These are phyloP conservation scores for Datura wrightii DNA, from an alignment of 257 asterid species.

Conservation along the genomic window DNA sequence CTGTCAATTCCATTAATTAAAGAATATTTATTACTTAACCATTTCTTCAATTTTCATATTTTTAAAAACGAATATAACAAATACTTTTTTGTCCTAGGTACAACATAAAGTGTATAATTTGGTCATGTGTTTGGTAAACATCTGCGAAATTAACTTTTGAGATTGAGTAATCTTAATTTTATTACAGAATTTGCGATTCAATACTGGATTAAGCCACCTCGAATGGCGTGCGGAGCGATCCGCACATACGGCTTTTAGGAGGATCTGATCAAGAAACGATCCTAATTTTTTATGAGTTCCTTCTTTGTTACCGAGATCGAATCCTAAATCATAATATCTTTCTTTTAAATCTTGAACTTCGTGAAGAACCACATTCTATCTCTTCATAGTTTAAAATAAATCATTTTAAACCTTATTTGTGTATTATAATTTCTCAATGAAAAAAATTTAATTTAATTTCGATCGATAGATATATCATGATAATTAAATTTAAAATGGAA, in stretches of 20 bases:
- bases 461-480: too few species aligned
- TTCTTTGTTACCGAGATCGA: background rate
- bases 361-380: background rate
- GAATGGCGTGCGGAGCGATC: background rate
- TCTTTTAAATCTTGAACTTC: background rate
- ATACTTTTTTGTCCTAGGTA: background rate
- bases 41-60: background rate
- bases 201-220: background rate
- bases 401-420: background rate
- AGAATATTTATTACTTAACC: background rate
- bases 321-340: background rate
- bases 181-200: fast-evolving
- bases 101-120: background rate
- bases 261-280: background rate
- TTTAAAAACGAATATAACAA: background rate
- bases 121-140: background rate
- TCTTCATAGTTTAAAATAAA: background rate
- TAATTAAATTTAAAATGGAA: too few species aligned
- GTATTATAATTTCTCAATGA: background rate
- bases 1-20: background rate
- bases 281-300: background rate
- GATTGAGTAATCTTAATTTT: background rate
- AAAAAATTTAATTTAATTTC: too few species aligned
- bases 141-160: background rate
- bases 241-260: too few species aligned